Base-by-base conservation (phyloP, 2,329 filamentous ascomycete genomes). In the Penicillium polonicum region DNA sequence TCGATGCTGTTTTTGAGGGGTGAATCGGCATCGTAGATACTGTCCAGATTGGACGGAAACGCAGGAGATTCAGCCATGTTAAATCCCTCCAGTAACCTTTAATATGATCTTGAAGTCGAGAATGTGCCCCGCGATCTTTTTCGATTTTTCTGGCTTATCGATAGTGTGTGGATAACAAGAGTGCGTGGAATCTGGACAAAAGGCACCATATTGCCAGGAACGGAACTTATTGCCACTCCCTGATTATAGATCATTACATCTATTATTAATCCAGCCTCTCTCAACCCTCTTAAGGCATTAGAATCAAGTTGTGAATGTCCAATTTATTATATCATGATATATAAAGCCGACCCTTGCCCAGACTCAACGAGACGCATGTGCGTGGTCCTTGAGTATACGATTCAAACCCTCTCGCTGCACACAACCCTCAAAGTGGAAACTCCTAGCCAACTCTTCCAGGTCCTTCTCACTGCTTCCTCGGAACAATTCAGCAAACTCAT, bases 401-500 rank as follows among this genome's bases (percentile, higher is more conserved):
- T 85, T 85, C 63, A 85, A 64, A 1, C 74, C 76, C 42, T 82
- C 76, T 33, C 84, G 70, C 66, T 79, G 78, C 39, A 81, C 58
- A 63, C 83, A 86, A 43, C 82, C 76, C 46, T 85, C 81, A 63
- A 84, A 79, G 27, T 76, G 75, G 64, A 86, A 86, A 57, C 77
- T 83, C 15, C 68, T 72, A 0, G 82, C 82, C 44, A 84, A 70
- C 57, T 79, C 80, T 59, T 87, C 83, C 25, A 87, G 65, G 61
- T 85, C 79, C 29, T 79, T 77, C 52, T 79, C 68, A 0, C 70
- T 76, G 74, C 82, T 82, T 4, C 72, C 80, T 41, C 73, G 70
- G 62, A 87, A 87, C 33, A 83, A 69, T 63, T 80, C 78, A 0
- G 83, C 83, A 68, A 83, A 80, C 66, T 86, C 84, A 68, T 80